Evolutionary conservation across 108 stramenopile genomes (phyloP), one percentile per base, ranked within the genome.

Genomic region (Cylindrotheca fusiformis): DNA sequence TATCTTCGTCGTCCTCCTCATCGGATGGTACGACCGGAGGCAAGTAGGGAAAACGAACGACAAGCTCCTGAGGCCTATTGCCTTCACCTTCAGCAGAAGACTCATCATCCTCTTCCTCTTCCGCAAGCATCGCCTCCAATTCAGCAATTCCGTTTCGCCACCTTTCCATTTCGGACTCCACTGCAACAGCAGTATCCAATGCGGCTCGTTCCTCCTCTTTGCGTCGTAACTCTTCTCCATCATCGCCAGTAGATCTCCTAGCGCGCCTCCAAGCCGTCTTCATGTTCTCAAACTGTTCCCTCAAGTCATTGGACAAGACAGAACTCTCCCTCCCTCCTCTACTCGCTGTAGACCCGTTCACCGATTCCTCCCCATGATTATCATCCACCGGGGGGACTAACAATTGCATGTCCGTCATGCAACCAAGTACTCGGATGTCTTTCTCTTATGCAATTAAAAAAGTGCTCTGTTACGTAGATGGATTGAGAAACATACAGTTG

Each of bases 141-240:
- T 75, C 79, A n/a, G 74, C 76, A 46, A 74, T 74, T 31, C 69
- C 68, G 32, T 67, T 60, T 17, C 53, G 58, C 64, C 72, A 68
- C 26, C 45, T 44, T n/a, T 67, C 10, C 17, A 78, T 55, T 60
- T 78, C 74, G 12, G 59, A 46, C 18, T 82, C 65, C 47, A 75
- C 36, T n/a, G 64, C 64, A 6, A 74, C 22, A 20, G 76, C 80
- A 21, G 69, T 77, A 26, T 74, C 73, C 17, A 68, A 45, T 22
- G 76, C 80, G 29, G 46, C 27, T 29, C 66, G 62, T 50, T 68
- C 45, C 31, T 71, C 71, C 12, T 27, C 48, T 28, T 66, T 52
- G 17, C 49, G 48, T 12, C 48, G 49, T 19, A 36, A 49, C 14
- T 59, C 56, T 63, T 51, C 49, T 51, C 28, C 36, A 6, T 22